Evolutionary conservation across 2,329 filamentous ascomycete species (phyloP).

Genomic region (Fusarium chuoi): DNA sequence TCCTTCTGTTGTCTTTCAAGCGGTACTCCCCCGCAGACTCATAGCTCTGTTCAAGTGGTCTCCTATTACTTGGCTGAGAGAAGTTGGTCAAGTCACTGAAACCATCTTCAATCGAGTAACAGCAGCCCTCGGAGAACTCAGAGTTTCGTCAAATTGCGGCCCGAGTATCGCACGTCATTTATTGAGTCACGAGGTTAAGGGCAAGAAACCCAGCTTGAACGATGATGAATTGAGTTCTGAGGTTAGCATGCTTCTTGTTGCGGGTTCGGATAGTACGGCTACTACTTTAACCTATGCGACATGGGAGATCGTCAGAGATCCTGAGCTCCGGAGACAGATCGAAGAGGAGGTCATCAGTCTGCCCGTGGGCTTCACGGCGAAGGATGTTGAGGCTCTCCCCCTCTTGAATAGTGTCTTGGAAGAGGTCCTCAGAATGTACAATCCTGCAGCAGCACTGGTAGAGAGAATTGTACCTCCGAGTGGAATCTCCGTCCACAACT

Average conservation of each 20-base stretch:
- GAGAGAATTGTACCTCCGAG: background rate
- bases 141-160: background rate
- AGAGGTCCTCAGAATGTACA: background rate
- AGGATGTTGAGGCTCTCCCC: background rate
- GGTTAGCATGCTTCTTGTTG: conserved; percentile 4
- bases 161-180: background rate
- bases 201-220: background rate
- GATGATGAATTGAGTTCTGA: conserved; percentile 12
- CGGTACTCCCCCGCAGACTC: background rate
- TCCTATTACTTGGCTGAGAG: background rate
- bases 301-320: background rate
- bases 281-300: conserved; percentile 4
- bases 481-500: background rate
- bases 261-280: conserved; percentile 13
- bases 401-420: conserved; percentile 1
- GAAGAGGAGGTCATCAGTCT: background rate
- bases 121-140: background rate
- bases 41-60: background rate
- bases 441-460: background rate
- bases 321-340: background rate
- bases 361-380: background rate
- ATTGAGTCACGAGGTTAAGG: background rate
- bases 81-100: background rate
- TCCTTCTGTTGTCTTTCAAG: background rate
- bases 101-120: background rate